Conservation (phyloP, 768 basidiomycete genomes). For the Trametes elegans region DNA sequence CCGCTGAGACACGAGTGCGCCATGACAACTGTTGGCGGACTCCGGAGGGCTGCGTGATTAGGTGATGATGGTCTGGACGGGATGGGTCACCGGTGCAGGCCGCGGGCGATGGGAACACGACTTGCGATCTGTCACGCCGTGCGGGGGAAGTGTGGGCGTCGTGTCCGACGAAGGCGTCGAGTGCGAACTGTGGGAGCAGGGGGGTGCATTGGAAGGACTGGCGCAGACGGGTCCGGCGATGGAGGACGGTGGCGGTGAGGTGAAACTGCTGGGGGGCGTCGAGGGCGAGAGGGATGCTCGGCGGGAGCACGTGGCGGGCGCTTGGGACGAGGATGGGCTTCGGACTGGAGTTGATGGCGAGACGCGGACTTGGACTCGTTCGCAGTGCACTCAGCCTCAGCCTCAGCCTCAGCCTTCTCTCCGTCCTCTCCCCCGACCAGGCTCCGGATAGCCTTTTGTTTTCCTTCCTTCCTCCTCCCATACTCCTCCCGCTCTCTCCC, state of each 20-base stretch:
- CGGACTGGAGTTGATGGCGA: neutral
- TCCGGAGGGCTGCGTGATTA: neutral
- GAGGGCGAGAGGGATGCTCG: neutral
- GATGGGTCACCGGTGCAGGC: neutral
- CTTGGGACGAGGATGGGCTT: too few species aligned
- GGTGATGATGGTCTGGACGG: constrained; percentile 2
- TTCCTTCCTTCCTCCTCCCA: neutral
- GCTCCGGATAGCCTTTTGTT: constrained; percentile 21
- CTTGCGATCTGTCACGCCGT: neutral
- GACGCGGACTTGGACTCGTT: neutral
- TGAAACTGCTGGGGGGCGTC: neutral
- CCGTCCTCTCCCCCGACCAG: constrained; percentile 1
- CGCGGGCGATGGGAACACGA: neutral
- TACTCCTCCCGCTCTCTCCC: neutral
- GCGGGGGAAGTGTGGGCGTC: neutral
- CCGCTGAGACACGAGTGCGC: too few species aligned
- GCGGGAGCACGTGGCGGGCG: constrained; percentile 4
- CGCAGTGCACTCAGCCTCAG: neutral
- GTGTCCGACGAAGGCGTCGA: too few species aligned
- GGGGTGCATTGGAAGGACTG: neutral
- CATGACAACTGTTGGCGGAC: constrained; percentile 10
- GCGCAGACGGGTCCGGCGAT: neutral
- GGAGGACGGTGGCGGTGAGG: neutral
- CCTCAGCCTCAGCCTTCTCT: neutral
- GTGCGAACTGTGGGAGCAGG: neutral